phyloP scores from a whole-genome alignment of 768 basidiomycete genomes.

The Trametes cingulata region DNA sequence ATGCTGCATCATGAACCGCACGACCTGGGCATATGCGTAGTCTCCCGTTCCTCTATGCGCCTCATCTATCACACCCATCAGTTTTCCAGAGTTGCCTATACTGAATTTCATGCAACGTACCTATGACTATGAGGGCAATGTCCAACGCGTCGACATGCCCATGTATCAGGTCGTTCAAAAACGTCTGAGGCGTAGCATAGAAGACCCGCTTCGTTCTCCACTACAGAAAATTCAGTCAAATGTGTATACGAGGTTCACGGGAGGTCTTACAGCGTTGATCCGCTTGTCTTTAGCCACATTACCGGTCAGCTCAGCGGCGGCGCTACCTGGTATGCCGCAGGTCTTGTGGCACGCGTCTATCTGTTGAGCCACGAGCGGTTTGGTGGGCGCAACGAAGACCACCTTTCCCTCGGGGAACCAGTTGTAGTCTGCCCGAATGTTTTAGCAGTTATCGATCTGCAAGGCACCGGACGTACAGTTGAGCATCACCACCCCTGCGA shows the following conservation, averaged over 20 bases:
- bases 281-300: slow-evolving; percentile 56
- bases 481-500: slow-evolving; percentile 95
- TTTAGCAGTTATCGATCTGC: slow-evolving; percentile 5
- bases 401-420: slow-evolving; percentile 94
- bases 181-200: slow-evolving; percentile 95
- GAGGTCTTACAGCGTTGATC: slow-evolving; percentile 54
- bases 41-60: slow-evolving; percentile 94
- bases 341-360: slow-evolving; percentile 89
- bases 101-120: slow-evolving; percentile 40
- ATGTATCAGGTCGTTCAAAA: slow-evolving; percentile 79
- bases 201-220: slow-evolving; percentile 85
- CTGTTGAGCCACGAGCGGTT: slow-evolving; percentile 95
- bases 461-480: slow-evolving; percentile 60
- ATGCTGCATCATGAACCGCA: slow-evolving; percentile 90
- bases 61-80: slow-evolving; percentile 63
- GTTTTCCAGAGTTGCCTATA: background rate
- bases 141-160: slow-evolving; percentile 76
- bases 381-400: slow-evolving; percentile 94
- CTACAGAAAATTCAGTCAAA: slow-evolving; percentile 37
- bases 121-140: slow-evolving; percentile 86
- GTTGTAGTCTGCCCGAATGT: slow-evolving; percentile 63
- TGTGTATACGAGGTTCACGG: background rate
- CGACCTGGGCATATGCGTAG: slow-evolving; percentile 87
- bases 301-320: slow-evolving; percentile 88
- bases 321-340: slow-evolving; percentile 88